Evolutionary conservation across 2,329 filamentous ascomycete genomes (phyloP).

Genomic region (Botrytis elliptica): DNA sequence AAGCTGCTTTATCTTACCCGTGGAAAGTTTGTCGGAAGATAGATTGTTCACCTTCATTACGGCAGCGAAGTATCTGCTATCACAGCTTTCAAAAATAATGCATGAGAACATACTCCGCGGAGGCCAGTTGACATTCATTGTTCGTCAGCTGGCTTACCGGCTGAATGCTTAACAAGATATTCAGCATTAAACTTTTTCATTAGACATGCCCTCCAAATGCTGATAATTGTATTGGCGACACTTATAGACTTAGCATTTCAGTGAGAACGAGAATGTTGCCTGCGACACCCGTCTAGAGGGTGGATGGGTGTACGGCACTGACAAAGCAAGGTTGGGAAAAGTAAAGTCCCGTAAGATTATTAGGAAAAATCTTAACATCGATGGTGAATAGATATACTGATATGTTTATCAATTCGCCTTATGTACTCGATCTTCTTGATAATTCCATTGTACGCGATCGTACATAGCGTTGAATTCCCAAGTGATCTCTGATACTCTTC

Average conservation of each 20-base stretch:
- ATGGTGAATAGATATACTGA: background rate
- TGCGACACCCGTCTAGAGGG: background rate
- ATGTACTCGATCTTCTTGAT: background rate
- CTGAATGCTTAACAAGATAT: too few species aligned
- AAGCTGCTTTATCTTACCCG: background rate
- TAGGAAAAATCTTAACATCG: too few species aligned
- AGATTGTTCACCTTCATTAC: background rate
- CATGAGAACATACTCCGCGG: too few species aligned
- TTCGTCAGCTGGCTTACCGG: too few species aligned
- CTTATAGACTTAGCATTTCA: fast-evolving
- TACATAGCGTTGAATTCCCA: constrained; percentile 24
- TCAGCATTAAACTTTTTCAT: too few species aligned
- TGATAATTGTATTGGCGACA: too few species aligned
- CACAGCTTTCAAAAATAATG: background rate
- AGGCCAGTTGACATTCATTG: too few species aligned
- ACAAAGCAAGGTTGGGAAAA: background rate
- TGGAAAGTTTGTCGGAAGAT: background rate
- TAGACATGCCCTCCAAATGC: too few species aligned
- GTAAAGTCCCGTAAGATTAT: too few species aligned
- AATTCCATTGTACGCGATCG: constrained; percentile 20
- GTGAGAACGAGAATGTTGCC: background rate
- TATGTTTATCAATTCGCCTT: background rate
- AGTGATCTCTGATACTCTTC: constrained; percentile 4
- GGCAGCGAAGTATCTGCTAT: background rate
- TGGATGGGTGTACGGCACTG: too few species aligned